Evolutionary conservation across 2,329 filamentous ascomycete genomes (phyloP), one percentile per base, ranked within the genome.

Genomic region (Plectosphaerella plurivora): DNA sequence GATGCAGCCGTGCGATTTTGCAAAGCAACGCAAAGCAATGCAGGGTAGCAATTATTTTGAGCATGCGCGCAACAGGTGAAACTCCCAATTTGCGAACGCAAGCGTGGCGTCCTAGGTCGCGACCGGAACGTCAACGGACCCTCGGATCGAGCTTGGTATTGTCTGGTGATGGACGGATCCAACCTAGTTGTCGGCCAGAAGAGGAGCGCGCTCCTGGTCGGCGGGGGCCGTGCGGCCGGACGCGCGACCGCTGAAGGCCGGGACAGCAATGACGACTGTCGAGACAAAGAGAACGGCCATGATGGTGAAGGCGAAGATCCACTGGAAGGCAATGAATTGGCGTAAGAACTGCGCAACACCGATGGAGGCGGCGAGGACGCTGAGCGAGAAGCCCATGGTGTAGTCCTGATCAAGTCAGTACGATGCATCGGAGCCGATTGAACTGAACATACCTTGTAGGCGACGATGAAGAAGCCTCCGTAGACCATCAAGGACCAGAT

Each of bases 271-370:
- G 15, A 79, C 69, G 3, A 89, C 62, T 1, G 88, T 90, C 16
- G 82, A 71, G 18, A 91, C 67, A 66, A 94, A 87, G 50, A 95
- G 80, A 24, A 89, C 66, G 1, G 77, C 82, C 78, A 93, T 91
- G 66, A 96, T 91, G 56, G 84, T 76, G 64, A 95, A 94, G 35
- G 91, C 88, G 67, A 96, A 96, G 70, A 95, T 93, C 91, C 91
- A 96, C 73, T 96, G 91, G 58, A 96, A 76, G 7, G 89, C 88
- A 59, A 95, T 77, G 54, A 86, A 69, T 66, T 91, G 84, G 62
- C 80, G 78, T 49, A 84, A 73, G 72, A 95, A 85, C 68, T 96
- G 91, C 14, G 83, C 81, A 15, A 94, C 83, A 12, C 89, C 90
- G 42, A 95, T 83, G 16, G 90, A 83, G 5, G 90, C 84, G 1